Evolutionary conservation across 2,329 filamentous ascomycete genomes (phyloP), one percentile per base, ranked within the genome.

Genomic region (Neonectria neomacrospora): DNA sequence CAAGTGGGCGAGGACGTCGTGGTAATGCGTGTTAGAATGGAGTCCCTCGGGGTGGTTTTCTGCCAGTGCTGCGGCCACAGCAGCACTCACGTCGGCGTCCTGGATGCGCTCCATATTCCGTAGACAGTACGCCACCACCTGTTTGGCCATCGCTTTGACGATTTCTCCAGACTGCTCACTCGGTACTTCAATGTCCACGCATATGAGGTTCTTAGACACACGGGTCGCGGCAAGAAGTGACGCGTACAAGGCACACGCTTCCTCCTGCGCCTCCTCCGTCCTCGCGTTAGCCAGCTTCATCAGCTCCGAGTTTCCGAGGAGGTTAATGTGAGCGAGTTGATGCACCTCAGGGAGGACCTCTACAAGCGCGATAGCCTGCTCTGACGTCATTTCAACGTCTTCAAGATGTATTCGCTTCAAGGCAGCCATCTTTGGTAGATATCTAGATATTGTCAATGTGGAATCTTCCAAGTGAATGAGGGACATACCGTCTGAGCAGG

Each of bases 111-210:
- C 93, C 83, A 99, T 90, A 72, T 99, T 99, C 61, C 92, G 89
- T 65, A 99, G 84, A 66, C 92, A 97, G 77, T 97, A 97, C 0
- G 93, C 95, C 45, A 97, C 90, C n/a, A 97, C 91, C 77, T 97
- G 94, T 74, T 95, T 96, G 1, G 94, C 94, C 70, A 97, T 85
- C 3, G 94, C 94, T 78, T 94, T 96, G 72, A 97, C 92, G 23
- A 97, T 88, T 76, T 97, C 96, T 58, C 91, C 93, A n/a, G 91
- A 92, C 59, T 93, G 89, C 22, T 89, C 84, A 32, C 86, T 89
- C 1, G 95, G 96, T 2, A 96, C 90, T 71, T 98, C 94, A 62
- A 98, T 92, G 75, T 98, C 96, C 63, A 99, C 87, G 62, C 93
- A 95, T 30, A 98, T 89, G 32, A 99, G 86, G 14, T 91, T 92